Evolutionary conservation across 352 stramenopile genomes (phyloP).

Genomic region (Phytophthora niederhauseri): DNA sequence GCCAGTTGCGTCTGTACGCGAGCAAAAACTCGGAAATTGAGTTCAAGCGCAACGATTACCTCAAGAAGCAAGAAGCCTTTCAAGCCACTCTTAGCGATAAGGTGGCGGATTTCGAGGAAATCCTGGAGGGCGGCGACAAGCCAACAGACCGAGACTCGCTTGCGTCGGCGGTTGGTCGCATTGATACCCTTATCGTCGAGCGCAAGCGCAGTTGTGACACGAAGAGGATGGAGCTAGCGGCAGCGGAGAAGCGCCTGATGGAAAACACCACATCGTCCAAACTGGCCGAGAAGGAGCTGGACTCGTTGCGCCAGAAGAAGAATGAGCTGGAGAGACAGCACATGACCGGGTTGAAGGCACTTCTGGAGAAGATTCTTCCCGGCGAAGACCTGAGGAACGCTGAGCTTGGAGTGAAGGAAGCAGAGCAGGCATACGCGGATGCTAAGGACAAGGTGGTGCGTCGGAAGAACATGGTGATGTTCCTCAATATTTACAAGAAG

Average conservation of each 20-base stretch:
- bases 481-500: slow-evolving; percentile 85
- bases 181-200: slow-evolving; percentile 37
- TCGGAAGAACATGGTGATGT: slow-evolving; percentile 84
- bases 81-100: slow-evolving; percentile 52
- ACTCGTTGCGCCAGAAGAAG: slow-evolving; percentile 46
- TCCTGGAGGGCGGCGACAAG: slow-evolving; percentile 33
- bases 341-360: slow-evolving; percentile 52
- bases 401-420: slow-evolving; percentile 51
- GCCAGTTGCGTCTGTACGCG: slow-evolving; percentile 55
- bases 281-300: slow-evolving; percentile 50
- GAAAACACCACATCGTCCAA: slow-evolving; percentile 62
- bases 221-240: slow-evolving; percentile 36
- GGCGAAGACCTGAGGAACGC: slow-evolving; percentile 51
- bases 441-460: slow-evolving; percentile 84
- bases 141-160: slow-evolving; percentile 43
- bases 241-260: slow-evolving; percentile 50
- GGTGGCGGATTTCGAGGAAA: slow-evolving; percentile 44
- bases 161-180: slow-evolving; percentile 14
- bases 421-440: slow-evolving; percentile 72
- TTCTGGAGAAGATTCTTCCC: slow-evolving; percentile 57
- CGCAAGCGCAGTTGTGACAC: slow-evolving; percentile 27
- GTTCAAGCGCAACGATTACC: slow-evolving; percentile 49
- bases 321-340: slow-evolving; percentile 58
- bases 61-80: slow-evolving; percentile 52
- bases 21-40: slow-evolving; percentile 56